Evolutionary conservation across 1,284 basidiomycete species (phyloP), one percentile per base, ranked within the genome.

Genomic region (Ceratobasidium sp.): DNA sequence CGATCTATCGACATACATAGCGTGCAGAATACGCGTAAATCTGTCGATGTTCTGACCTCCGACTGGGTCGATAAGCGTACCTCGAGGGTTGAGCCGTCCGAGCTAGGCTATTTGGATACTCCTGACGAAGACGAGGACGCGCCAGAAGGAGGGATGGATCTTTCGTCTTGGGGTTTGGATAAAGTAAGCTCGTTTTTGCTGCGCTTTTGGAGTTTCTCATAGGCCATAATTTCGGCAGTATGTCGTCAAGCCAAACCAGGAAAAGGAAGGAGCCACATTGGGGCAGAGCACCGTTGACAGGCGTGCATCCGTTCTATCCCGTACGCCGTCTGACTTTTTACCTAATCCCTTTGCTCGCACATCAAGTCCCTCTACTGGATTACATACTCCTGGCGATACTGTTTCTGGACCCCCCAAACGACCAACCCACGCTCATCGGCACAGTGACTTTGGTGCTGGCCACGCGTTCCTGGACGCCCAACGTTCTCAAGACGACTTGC

Each of bases 101-200:
- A 73, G 23, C 57, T 73, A 33, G 70, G 70, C 20, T 73, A 73
- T 50, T 38, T 73, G 59, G 52, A 33, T 27, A 67, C 65, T 59
- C 68, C 50, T 27, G 38, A 74, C 33, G 77, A 77, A 48, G 79
- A 78, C n/a, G 86, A 86, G 4, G 85, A 86, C 10, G 86, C 87
- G n/a, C 62, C 44, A 59, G 88, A 87, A 41, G 87, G 88, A 59
- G 89, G 87, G 82, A 92, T 95, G 27, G 93, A 95, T 84, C 86
- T 95, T 69, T 88, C 92, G 2, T 94, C 93, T 27, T 95, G 94
- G 93, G 93, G 93, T 2, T 86, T 95, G 30, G 92, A 94, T 78
- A 88, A 90, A 20, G 75, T 75, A 67, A 44, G 78, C 54, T 33
- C 59, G 23, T 68, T 60, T 50, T 18, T n/a, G 5, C n/a, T 41